Conservation (phyloP, 352 stramenopile genomes). For the Pythium rhizo-oryzae region DNA sequence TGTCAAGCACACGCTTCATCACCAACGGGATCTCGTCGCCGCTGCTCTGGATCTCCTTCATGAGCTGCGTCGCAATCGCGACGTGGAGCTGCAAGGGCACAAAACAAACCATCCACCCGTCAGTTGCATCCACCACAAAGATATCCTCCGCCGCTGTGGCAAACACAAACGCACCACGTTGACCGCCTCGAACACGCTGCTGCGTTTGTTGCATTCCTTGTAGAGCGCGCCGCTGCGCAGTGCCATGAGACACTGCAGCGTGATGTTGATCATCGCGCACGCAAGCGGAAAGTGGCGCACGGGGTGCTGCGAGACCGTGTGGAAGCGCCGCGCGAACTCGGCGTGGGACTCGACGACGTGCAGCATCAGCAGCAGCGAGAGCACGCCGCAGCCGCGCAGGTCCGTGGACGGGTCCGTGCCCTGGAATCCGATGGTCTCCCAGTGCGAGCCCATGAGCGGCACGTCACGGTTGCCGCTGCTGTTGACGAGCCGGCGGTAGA, state of each 20-base stretch:
- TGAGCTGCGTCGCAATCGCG: conserved; percentile 43
- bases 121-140: background rate
- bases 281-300: conserved; percentile 73
- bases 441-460: conserved; percentile 67
- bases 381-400: conserved; percentile 80
- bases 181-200: conserved; percentile 53
- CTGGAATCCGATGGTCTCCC: conserved; percentile 91
- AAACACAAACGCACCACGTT: conserved; percentile 43
- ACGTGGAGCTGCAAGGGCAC: conserved; percentile 41
- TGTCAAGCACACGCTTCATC: conserved; percentile 61
- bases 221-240: conserved; percentile 67
- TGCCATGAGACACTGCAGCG: conserved; percentile 60
- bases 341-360: conserved; percentile 69
- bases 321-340: conserved; percentile 52
- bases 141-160: background rate
- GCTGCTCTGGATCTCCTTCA: conserved; percentile 46
- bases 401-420: conserved; percentile 88
- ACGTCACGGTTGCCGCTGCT: conserved; percentile 30
- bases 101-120: background rate
- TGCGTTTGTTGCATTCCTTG: conserved; percentile 52
- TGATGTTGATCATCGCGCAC: conserved; percentile 79
- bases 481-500: conserved; percentile 56
- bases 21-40: conserved; percentile 56
- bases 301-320: conserved; percentile 53
- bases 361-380: conserved; percentile 87